Evolutionary conservation across 139 green algal genomes (phyloP).

Genomic region (Raphidocelis subcapitata): DNA sequence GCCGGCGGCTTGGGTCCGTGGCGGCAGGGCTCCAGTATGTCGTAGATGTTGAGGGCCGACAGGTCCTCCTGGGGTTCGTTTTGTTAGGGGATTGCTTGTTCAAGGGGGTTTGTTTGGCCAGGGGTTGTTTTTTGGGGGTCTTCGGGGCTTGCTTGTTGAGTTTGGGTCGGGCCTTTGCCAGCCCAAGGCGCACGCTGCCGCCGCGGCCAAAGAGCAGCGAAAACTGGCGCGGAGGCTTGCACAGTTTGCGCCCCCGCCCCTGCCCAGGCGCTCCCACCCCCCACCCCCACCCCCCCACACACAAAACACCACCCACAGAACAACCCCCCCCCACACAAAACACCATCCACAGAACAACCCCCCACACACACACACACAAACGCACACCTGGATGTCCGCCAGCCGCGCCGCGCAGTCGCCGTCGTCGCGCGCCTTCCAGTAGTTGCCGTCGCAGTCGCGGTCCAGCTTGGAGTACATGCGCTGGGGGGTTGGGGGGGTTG

Average conservation of each 20-base stretch:
- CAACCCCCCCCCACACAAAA: not conserved
- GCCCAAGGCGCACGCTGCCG: too few species aligned
- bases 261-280: too few species aligned
- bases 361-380: not conserved
- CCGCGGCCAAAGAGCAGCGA: too few species aligned
- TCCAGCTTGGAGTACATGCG: conserved; percentile 3
- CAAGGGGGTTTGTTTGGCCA: too few species aligned
- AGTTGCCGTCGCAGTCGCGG: conserved; percentile 47
- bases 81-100: not conserved
- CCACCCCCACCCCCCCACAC: too few species aligned
- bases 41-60: conserved; percentile 21
- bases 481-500: too few species aligned
- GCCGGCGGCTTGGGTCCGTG: not conserved
- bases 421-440: conserved; percentile 19
- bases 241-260: too few species aligned
- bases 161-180: too few species aligned
- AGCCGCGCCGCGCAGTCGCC: not conserved
- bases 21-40: not conserved
- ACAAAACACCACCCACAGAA: not conserved
- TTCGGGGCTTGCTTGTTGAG: not conserved
- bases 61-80: conserved; percentile 6
- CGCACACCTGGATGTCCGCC: not conserved
- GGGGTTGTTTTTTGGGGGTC: too few species aligned
- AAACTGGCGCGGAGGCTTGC: too few species aligned
- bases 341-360: conserved; percentile 3